Evolutionary conservation across 1,284 basidiomycete species (phyloP).

Genomic region (Apiotrichum laibachii): DNA sequence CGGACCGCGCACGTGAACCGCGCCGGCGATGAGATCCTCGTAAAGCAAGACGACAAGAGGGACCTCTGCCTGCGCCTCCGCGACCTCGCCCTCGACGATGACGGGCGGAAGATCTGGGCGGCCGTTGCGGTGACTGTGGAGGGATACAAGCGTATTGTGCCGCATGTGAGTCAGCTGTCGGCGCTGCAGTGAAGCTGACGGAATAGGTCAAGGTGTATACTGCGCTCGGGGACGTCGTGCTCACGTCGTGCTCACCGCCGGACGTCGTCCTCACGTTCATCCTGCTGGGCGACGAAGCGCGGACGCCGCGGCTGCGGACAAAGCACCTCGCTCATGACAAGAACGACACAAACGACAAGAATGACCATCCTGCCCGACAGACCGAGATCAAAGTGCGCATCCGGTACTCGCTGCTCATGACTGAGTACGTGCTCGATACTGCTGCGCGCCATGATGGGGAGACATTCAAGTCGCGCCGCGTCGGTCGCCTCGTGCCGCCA

Average conservation of each 20-base stretch:
- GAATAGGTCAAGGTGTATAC: constrained; percentile 37
- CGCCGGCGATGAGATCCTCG: neutral
- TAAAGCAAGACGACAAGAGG: neutral
- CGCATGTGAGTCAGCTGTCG: constrained; percentile 28
- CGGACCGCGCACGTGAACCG: neutral
- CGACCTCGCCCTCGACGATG: neutral
- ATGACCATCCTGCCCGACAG: neutral
- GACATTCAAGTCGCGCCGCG: constrained; percentile 15
- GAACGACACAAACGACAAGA: too few species aligned
- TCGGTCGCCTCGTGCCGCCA: neutral
- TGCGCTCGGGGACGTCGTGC: constrained; percentile 30
- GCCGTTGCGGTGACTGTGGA: constrained; percentile 24
- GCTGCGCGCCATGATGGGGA: constrained; percentile 1
- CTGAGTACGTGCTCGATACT: constrained; percentile 19
- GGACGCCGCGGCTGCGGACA: too few species aligned
- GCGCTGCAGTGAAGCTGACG: neutral
- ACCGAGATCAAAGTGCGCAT: constrained; percentile 16
- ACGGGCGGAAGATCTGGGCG: constrained; percentile 28
- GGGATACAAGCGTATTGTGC: constrained; percentile 31
- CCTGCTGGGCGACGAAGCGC: neutral
- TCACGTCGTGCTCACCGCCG: constrained; percentile 40
- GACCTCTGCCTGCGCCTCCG: neutral
- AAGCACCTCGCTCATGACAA: too few species aligned
- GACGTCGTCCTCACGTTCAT: constrained; percentile 35
- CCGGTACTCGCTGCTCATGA: constrained; percentile 20